Evolutionary conservation across 2,329 filamentous ascomycete genomes (phyloP).

Genomic region (Penicillium sp.): DNA sequence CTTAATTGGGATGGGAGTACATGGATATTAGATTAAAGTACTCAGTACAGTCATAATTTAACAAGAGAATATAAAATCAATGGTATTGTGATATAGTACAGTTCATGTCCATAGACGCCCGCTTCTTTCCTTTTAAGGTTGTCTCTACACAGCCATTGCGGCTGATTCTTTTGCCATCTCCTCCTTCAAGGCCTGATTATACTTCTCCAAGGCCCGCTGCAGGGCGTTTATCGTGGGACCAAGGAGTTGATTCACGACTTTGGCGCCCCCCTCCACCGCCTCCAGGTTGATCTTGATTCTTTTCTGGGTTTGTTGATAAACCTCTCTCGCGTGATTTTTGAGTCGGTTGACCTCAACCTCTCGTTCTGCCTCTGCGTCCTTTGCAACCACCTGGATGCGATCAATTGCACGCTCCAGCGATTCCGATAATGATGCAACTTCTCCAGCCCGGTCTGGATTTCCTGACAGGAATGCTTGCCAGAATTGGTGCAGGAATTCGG

Average conservation of each 20-base stretch:
- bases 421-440: constrained; percentile 76
- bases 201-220: constrained; percentile 65
- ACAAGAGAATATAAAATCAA: neutral
- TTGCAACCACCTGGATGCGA: constrained; percentile 74
- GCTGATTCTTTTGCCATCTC: constrained; percentile 46
- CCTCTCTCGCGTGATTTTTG: constrained; percentile 65
- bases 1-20: neutral
- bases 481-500: constrained; percentile 96
- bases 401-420: constrained; percentile 72
- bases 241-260: constrained; percentile 71
- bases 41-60: neutral
- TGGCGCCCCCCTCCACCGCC: constrained; percentile 67
- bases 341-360: constrained; percentile 59
- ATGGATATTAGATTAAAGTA: neutral
- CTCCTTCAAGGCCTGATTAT: constrained; percentile 63
- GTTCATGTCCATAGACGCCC: constrained; percentile 1
- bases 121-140: neutral
- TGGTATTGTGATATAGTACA: constrained; percentile 8
- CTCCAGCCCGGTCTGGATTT: constrained; percentile 71
- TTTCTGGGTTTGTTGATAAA: constrained; percentile 68
- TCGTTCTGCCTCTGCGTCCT: constrained; percentile 72
- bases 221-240: constrained; percentile 68
- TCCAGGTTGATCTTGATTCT: constrained; percentile 63
- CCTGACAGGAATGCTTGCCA: constrained; percentile 90
- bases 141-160: constrained; percentile 12